Evolutionary conservation across 2,329 filamentous ascomycete genomes (phyloP).

Genomic region (Hypoxylon sp.): DNA sequence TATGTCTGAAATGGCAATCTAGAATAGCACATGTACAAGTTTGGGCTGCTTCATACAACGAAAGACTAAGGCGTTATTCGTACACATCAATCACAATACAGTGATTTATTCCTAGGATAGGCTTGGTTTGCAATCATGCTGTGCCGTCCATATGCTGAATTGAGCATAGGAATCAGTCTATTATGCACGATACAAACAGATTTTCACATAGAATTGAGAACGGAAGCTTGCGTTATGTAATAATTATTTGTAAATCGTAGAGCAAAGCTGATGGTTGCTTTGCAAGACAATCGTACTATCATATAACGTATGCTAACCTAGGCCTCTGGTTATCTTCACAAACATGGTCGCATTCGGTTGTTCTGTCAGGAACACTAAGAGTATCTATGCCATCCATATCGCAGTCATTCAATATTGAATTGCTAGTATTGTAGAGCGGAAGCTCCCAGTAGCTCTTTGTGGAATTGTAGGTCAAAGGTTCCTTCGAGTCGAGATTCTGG

Average conservation of each 20-base stretch:
- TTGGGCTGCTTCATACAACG: neutral
- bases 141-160: neutral
- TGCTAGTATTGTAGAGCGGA: neutral
- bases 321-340: neutral
- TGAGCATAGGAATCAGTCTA: neutral
- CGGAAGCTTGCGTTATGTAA: neutral
- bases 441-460: neutral
- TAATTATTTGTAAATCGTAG: neutral
- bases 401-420: neutral
- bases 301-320: neutral
- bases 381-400: neutral
- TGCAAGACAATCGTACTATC: neutral
- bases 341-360: neutral
- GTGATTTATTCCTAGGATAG: neutral
- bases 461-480: neutral
- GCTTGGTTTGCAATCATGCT: neutral
- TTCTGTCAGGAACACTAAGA: neutral
- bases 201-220: neutral
- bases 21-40: neutral
- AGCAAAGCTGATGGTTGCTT: neutral
- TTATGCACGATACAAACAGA: neutral
- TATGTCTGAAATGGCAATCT: neutral
- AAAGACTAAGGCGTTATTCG: neutral
- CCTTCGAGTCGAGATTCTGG: neutral
- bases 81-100: neutral